These are phyloP conservation scores for Tubosaeta sp. DNA, from an alignment of 768 basidiomycete genomes.

Conservation along the genomic window DNA sequence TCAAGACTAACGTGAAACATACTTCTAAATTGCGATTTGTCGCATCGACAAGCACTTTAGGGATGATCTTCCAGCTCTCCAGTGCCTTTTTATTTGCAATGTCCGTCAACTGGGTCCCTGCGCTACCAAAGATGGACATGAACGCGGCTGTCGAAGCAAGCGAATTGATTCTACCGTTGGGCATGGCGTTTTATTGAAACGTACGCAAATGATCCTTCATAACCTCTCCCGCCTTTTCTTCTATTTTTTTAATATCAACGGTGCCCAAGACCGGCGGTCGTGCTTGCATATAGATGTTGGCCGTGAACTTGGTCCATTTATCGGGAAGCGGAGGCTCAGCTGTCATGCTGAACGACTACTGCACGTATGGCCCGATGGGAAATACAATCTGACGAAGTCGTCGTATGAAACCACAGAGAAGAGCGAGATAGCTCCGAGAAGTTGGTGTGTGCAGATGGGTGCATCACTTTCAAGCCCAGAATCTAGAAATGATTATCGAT, in stretches of 20 bases:
- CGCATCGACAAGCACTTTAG: not conserved
- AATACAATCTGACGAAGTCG: no score
- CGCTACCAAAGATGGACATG: not conserved
- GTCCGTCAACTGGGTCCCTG: not conserved
- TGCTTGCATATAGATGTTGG: not conserved
- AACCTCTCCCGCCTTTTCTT: not conserved
- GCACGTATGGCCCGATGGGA: no score
- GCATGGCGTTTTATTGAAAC: not conserved
- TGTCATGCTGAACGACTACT: not conserved
- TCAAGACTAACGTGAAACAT: not conserved
- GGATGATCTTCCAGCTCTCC: not conserved
- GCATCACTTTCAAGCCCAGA: no score
- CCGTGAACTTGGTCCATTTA: not conserved
- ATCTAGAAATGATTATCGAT: no score
- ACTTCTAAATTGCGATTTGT: not conserved
- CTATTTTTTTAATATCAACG: not conserved
- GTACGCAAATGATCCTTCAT: not conserved
- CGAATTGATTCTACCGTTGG: not conserved
- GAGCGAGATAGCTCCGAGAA: no score
- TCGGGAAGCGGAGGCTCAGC: not conserved
- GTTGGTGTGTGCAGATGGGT: no score
- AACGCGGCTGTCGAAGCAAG: not conserved
- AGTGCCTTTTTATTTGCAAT: not conserved
- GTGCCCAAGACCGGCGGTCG: not conserved
- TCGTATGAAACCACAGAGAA: no score